Conservation (phyloP, 208 protist genomes). For the Acanthamoeba castellanii region DNA sequence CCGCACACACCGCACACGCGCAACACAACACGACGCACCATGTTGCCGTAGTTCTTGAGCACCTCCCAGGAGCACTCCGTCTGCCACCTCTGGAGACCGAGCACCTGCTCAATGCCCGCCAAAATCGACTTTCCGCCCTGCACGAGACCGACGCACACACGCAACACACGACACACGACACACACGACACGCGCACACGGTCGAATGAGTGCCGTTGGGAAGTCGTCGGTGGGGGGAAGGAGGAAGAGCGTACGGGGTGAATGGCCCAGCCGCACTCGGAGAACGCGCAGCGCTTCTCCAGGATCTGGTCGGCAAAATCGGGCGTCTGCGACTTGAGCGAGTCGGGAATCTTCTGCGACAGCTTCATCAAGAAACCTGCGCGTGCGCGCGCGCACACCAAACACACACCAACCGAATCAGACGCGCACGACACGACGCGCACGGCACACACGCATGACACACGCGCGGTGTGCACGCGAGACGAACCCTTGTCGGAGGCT, state of each 20-base stretch:
- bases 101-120: constrained; percentile 19
- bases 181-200: no score
- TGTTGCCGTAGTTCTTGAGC: constrained; percentile 65
- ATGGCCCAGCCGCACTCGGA: constrained; percentile 62
- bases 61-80: constrained; percentile 53
- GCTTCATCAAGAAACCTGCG: constrained; percentile 64
- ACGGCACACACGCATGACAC: no score
- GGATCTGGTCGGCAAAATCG: constrained; percentile 37
- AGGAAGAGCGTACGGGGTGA: constrained; percentile 14
- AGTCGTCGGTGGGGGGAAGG: background rate
- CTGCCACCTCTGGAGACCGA: constrained; percentile 32
- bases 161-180: no score
- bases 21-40: background rate
- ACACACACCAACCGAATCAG: no score
- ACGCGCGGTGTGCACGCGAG: no score
- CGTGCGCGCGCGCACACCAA: no score
- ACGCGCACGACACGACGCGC: background rate
- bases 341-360: constrained; percentile 54
- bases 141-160: background rate
- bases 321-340: constrained; percentile 62
- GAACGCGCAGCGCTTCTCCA: constrained; percentile 6
- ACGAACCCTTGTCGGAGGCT: constrained; percentile 42
- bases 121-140: constrained; percentile 48
- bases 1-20: background rate
- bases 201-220: background rate